Conservation (phyloP, 805 yeast species). For the Nakazawaea siamensis region DNA sequence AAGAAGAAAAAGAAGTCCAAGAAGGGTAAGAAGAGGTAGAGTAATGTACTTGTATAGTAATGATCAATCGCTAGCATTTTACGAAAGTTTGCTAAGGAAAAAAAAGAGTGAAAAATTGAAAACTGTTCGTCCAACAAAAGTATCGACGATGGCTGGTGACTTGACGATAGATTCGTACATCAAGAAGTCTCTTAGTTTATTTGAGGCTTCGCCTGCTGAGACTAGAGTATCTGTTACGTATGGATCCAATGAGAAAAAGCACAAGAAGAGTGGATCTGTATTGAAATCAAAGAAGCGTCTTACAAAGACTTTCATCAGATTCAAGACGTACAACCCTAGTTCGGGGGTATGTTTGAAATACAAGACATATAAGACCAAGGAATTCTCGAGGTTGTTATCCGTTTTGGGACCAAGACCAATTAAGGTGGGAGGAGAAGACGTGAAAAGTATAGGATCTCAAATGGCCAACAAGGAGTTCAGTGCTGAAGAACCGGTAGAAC, state of each 20-base stretch:
- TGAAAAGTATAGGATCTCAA: slow-evolving; percentile 9
- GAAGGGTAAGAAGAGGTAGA: slow-evolving; percentile 2
- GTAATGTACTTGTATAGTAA: not conserved
- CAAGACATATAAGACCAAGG: slow-evolving; percentile 57
- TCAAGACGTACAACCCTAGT: slow-evolving; percentile 60
- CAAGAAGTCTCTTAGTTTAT: slow-evolving; percentile 18
- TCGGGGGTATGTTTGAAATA: slow-evolving; percentile 54
- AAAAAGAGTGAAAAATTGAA: not conserved
- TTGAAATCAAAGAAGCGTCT: slow-evolving; percentile 11
- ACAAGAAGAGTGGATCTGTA: slow-evolving; percentile 14
- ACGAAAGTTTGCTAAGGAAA: no score
- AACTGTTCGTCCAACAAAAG: no score
- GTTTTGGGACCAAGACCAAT: slow-evolving; percentile 69
- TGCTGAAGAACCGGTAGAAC: not conserved
- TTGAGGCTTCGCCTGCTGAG: slow-evolving; percentile 20
- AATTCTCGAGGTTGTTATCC: slow-evolving; percentile 62
- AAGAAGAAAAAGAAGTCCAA: slow-evolving; percentile 6
- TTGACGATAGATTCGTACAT: slow-evolving; percentile 24
- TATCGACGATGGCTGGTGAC: no score
- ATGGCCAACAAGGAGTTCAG: slow-evolving; percentile 7
- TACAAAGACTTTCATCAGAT: slow-evolving; percentile 26
- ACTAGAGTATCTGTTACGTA: slow-evolving; percentile 25
- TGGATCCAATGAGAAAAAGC: slow-evolving; percentile 15
- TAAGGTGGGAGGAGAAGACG: slow-evolving; percentile 20
- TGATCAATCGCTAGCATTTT: not conserved